phyloP scores from a whole-genome alignment of 495 filamentous ascomycete genomes.

The Cercophora newfieldiana region DNA sequence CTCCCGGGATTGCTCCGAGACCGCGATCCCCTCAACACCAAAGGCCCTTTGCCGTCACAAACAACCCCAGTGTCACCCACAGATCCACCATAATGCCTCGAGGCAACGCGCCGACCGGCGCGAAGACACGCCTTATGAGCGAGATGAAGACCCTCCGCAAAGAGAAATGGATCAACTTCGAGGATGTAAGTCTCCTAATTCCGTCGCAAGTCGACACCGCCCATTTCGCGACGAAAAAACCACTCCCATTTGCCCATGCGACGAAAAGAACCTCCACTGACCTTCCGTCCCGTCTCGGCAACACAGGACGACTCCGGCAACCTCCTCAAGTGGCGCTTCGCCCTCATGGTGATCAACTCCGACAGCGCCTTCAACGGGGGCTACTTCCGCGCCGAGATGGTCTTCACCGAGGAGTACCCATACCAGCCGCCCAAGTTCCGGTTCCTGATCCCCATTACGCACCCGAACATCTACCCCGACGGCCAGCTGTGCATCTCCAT shows the following conservation, averaged over 20 bases:
- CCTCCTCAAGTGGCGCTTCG: constrained; percentile 83
- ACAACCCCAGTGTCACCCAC: too few relatives aligned
- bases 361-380: constrained; percentile 90
- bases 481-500: constrained; percentile 96
- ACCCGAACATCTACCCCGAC: constrained; percentile 91
- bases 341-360: constrained; percentile 86
- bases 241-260: too few relatives aligned
- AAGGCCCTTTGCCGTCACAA: background rate
- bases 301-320: constrained; percentile 67
- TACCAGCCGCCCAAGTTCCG: constrained; percentile 90
- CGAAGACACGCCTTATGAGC: constrained; percentile 83
- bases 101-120: constrained; percentile 37
- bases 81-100: constrained; percentile 20
- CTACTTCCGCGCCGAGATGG: constrained; percentile 89
- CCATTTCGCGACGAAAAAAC: too few relatives aligned
- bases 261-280: constrained; percentile 9
- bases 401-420: constrained; percentile 86
- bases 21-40: background rate
- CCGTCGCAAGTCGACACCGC: background rate
- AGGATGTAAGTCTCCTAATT: constrained; percentile 31
- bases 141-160: constrained; percentile 81
- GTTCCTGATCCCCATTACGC: constrained; percentile 75
- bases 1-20: background rate
- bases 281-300: constrained; percentile 4
- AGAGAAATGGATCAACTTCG: constrained; percentile 93